Base-by-base conservation (phyloP, 202 grass and related monocot genomes). In the Brachypodium distachyon region DNA sequence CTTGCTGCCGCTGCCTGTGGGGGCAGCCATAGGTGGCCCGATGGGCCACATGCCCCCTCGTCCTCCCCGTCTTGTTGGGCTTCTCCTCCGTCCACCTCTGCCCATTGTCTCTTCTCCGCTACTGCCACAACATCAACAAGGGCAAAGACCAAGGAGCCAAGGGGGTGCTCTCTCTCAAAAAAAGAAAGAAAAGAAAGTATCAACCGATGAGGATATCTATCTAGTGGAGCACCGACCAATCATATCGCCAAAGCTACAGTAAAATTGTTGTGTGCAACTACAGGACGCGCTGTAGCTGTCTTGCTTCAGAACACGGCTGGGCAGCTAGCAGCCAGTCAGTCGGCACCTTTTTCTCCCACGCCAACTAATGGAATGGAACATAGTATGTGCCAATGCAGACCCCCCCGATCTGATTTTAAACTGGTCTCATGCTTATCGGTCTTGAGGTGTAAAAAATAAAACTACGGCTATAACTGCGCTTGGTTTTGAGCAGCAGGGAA, bases 11-110 rank as follows among this genome's bases (percentile, higher is more conserved):
- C 86, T 34, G 73, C 23, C 57, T 16, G 25, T 73, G 74, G 87
- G 83, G 56, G 75, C 83, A 79, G 37, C 52, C 27, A 42, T 70
- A 88, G 59, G 68, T 84, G 80, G 75, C 42, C 68, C 16, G 41
- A 69, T 14, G 67, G 60, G 53, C 47, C 73, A 54, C 60, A 12
- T 54, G 41, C 22, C 54, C 58, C 68, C n/a, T 4, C 69, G 5
- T 61, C 65, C 1, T 50, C 37, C 33, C 5, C 0, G 19, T 54
- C 22, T 57, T 12, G 7, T 7, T 13, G 41, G 19, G 7, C 10
- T 9, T 9, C 32, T 17, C 44, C 44, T 55, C 32, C 8, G 13
- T 25, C 14, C 4, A n/a, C 40, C 19, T 10, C 44, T 61, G 16
- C 23, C 38, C 21, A 29, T 21, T n/a, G 19, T 14, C 57, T 65